A percentile compares a stretch with the other conserved stretches of the same genome.
phyloP scores from a whole-genome alignment of 2,329 filamentous ascomycete species.

The Epichloe scottii region DNA sequence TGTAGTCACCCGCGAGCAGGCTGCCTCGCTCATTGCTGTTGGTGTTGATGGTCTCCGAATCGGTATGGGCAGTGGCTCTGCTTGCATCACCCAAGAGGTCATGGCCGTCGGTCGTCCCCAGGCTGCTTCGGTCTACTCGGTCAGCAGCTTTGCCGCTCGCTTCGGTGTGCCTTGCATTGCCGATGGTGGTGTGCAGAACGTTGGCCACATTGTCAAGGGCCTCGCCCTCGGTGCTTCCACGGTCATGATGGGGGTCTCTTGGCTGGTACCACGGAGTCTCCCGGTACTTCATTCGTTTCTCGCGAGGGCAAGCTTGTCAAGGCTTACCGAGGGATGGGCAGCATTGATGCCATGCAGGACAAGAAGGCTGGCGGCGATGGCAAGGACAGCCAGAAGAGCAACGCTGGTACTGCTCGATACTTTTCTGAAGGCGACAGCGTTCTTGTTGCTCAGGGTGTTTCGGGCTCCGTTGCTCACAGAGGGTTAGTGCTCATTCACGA shows the following conservation, averaged over 20 bases:
- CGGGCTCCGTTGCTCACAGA: conserved; percentile 69
- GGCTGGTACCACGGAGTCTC: conserved; percentile 93
- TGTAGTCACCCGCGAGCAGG: conserved; percentile 95
- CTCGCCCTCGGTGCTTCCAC: conserved; percentile 87
- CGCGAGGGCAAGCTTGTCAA: conserved; percentile 97
- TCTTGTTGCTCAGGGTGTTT: conserved; percentile 92
- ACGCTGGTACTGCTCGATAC: conserved; percentile 93
- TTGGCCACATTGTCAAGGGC: conserved; percentile 98
- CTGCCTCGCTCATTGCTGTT: conserved; percentile 79
- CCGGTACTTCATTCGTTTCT: conserved; percentile 91
- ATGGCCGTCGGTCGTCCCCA: conserved; percentile 98
- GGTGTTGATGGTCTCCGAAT: conserved; percentile 95
- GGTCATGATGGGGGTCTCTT: conserved; percentile 99
- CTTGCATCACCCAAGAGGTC: conserved; percentile 98
- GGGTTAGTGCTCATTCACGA: conserved; percentile 30
- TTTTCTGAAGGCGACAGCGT: conserved; percentile 95
- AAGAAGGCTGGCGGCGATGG: conserved; percentile 76
- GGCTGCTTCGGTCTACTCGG: conserved; percentile 82
- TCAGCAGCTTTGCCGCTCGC: conserved; percentile 75
- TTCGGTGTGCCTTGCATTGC: conserved; percentile 98
- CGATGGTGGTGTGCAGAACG: conserved; percentile 94
- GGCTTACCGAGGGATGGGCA: conserved; percentile 97
- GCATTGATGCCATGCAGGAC: conserved; percentile 98
- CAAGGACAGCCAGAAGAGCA: conserved; percentile 66
- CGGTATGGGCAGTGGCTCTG: conserved; percentile 95